Evolutionary conservation across 306 rosid genomes (phyloP).

Genomic region (Acmispon strigosus): DNA sequence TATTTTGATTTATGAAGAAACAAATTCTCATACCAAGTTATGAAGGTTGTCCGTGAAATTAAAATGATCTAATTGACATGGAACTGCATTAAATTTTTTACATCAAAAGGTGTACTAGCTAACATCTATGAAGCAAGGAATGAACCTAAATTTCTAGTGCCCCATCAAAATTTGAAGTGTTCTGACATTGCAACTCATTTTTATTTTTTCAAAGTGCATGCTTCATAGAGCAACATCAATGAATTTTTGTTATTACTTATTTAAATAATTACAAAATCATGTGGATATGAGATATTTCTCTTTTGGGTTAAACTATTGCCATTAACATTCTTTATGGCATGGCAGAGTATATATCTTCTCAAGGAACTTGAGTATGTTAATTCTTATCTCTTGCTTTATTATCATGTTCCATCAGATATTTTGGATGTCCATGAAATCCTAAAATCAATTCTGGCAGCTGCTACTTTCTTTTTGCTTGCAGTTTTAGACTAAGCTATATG

Average conservation of each 20-base stretch:
- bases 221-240: not conserved
- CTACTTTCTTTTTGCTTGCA: not conserved
- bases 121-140: not conserved
- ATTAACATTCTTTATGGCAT: not conserved
- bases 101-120: not conserved
- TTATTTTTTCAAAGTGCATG: not conserved
- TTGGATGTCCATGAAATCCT: not conserved
- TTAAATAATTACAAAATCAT: not conserved
- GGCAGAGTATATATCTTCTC: not conserved
- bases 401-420: not conserved
- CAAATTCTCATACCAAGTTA: not conserved
- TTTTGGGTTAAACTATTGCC: not conserved
- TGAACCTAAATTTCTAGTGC: not conserved
- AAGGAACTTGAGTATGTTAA: not conserved
- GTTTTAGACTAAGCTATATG: not conserved
- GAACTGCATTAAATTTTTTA: not conserved
- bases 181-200: not conserved
- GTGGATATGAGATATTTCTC: not conserved
- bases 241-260: not conserved
- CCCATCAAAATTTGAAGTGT: not conserved
- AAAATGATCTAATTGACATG: not conserved
- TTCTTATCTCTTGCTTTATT: not conserved
- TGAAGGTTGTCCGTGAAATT: not conserved
- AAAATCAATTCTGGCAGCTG: not conserved
- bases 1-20: not conserved